Evolutionary conservation across 2,329 filamentous ascomycete genomes (phyloP).

Genomic region (Diaporthe citriasiana): DNA sequence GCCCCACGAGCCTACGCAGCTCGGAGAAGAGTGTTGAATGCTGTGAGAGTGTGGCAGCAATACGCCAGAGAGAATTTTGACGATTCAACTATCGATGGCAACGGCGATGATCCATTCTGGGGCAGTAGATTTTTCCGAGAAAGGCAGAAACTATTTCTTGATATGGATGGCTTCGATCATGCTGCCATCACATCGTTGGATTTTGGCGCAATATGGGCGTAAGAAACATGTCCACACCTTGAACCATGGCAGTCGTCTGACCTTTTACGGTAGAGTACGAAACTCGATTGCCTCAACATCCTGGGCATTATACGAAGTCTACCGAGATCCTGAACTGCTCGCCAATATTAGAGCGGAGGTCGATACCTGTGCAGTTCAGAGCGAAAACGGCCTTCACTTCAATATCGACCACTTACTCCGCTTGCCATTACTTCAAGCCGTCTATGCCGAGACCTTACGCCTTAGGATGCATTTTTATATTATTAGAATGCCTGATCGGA

Average conservation of each 20-base stretch:
- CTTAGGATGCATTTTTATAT: slow-evolving; percentile 51
- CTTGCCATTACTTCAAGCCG: slow-evolving; percentile 47
- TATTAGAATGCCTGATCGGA: slow-evolving; percentile 47
- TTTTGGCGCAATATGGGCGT: slow-evolving; percentile 9
- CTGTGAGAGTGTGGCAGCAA: neutral
- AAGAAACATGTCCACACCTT: neutral
- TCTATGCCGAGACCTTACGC: slow-evolving; percentile 49
- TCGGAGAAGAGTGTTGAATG: neutral
- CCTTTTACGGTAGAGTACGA: neutral
- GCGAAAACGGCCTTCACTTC: neutral
- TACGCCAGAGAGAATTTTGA: neutral
- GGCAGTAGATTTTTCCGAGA: neutral
- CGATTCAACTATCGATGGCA: neutral
- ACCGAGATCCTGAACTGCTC: neutral
- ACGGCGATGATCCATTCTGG: slow-evolving; percentile 15
- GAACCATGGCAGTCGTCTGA: neutral
- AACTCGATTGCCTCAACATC: neutral
- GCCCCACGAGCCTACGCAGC: neutral
- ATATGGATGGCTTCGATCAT: neutral
- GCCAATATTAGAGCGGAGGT: neutral
- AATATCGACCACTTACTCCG: slow-evolving; percentile 43
- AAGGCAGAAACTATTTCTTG: neutral
- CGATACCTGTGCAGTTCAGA: neutral
- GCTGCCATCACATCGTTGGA: neutral
- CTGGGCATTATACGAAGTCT: neutral